Percentiles rank a stretch among this genome's conserved stretches.
Evolutionary conservation across 1,139 yeast genomes (phyloP).

Genomic region (Magnusiomyces paraingens): DNA sequence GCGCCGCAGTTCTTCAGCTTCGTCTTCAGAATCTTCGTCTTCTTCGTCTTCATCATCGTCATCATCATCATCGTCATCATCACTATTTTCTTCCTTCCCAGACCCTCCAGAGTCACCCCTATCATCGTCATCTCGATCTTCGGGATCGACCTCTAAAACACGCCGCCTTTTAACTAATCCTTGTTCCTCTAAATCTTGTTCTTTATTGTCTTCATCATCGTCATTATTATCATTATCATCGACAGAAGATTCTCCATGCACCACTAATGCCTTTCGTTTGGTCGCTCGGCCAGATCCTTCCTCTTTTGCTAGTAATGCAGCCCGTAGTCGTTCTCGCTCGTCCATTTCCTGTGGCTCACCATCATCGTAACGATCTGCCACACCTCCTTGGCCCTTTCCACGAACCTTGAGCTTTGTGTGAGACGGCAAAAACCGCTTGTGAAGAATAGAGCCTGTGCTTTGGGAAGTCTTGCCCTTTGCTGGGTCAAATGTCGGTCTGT

Average conservation of each 20-base stretch:
- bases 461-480: slow-evolving; percentile 58
- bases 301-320: not conserved
- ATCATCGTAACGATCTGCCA: slow-evolving; percentile 12
- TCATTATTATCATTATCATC: slow-evolving; percentile 14
- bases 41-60: slow-evolving; percentile 22
- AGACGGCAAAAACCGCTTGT: slow-evolving; percentile 64
- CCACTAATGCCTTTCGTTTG: not conserved
- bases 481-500: slow-evolving; percentile 83
- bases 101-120: slow-evolving; percentile 18
- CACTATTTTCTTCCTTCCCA: slow-evolving; percentile 18
- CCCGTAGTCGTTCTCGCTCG: not conserved
- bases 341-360: not conserved
- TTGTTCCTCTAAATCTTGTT: slow-evolving; percentile 16
- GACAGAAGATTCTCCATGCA: slow-evolving; percentile 2
- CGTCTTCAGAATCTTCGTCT: slow-evolving; percentile 23
- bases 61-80: slow-evolving; percentile 14
- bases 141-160: slow-evolving; percentile 24
- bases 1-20: slow-evolving; percentile 36
- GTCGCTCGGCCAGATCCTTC: no score
- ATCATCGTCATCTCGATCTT: slow-evolving; percentile 23
- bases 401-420: slow-evolving; percentile 63
- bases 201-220: slow-evolving; percentile 20
- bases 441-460: slow-evolving; percentile 46
- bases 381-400: slow-evolving; percentile 34
- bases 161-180: slow-evolving; percentile 16